Base-by-base conservation (phyloP, 2,329 filamentous ascomycete genomes). In the Fusarium sambucinum region DNA sequence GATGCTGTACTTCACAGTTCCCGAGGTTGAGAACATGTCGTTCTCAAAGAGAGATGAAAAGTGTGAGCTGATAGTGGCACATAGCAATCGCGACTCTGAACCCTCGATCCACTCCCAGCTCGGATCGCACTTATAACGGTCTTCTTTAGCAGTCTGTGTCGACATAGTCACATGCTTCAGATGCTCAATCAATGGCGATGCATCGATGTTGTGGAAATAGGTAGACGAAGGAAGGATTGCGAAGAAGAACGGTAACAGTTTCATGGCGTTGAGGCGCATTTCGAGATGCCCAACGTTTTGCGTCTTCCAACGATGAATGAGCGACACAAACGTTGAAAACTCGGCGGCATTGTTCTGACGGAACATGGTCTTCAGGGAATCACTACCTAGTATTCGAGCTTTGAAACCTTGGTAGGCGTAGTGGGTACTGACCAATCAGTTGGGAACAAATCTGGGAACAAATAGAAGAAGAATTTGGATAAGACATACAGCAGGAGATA, bases 101-200 rank as follows among this genome's bases (percentile, higher is more conserved):
- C 71, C 71, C 11, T 73, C 71, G 0, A 59, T 55, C 71, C 71
- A 73, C 10, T 71, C 65, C 58, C 62, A 60, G 6, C 64, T 47
- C 12, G 71, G 71, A 29, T 73, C 71, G n/a, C 48, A 46, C 4
- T 61, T 44, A 5, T 42, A 41, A 4, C 38, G 23, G 1, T 68
- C 59, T 1, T 45, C 27, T 0, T n/a, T 50, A 0, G 30, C 45
- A 7, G 57, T 55, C 1, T 69, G 37, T 1, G 37, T 61, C 4
- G 67, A 62, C 0, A 13, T 46, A 0, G 69, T 73, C 0, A 73
- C 25, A 17, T 47, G 54, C 12, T 60, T 64, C 2, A 73, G 32
- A 19, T 66, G 72, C 6, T 71, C 59, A 1, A 73, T 30, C 5
- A 73, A 48, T 0, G 53, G 32, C 0, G 41, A 32, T 1, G 55